Evolutionary conservation across 768 basidiomycete species (phyloP), one percentile per base, ranked within the genome.

Genomic region (Russula griseocarnosa): DNA sequence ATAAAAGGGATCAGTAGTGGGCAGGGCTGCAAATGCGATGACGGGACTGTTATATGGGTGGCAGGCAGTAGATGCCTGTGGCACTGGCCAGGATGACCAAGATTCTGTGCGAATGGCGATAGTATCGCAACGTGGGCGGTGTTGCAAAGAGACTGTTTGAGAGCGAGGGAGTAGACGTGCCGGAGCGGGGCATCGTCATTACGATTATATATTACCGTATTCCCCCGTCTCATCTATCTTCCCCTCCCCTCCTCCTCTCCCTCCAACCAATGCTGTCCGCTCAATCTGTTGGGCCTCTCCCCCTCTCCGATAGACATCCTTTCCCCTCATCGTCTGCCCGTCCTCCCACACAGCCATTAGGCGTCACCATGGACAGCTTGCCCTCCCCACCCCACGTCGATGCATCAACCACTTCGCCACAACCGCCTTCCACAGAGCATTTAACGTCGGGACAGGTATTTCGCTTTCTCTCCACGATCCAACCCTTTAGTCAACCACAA

Each of bases 271-370:
- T 65, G 64, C 52, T 65, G 18, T 65, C 64, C 6, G 42, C 47
- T 46, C 64, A 20, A 0, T 11, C 55, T 7, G 16, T 47, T 20
- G 42, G 59, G 13, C 54, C 61, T 10, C 11, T 18, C 60, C 11
- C 63, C 64, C 46, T 68, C 57, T 51, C 79, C 77, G 78, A 73
- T 79, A 63, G 75, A 75, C 44, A 70, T 77, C 16, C 73, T 63
- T 65, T 78, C 77, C 44, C 78, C 77, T 74, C 73, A 72, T 32
- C 73, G 68, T 44, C 64, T 75, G 34, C 64, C 61, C 67, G 34
- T 70, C 67, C 46, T 62, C 38, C 56, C 61, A 44, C 69, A 64
- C 61, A n/a, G 28, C 63, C 67, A 47, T 34, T 59, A 67, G 54
- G 67, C 62, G 26, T 51, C 65, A 40, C 71, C 57, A 52, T 67